Evolutionary conservation across 257 asterid genomes (phyloP), one percentile per base, ranked within the genome.

Genomic region (Rehmannia glutinosa): DNA sequence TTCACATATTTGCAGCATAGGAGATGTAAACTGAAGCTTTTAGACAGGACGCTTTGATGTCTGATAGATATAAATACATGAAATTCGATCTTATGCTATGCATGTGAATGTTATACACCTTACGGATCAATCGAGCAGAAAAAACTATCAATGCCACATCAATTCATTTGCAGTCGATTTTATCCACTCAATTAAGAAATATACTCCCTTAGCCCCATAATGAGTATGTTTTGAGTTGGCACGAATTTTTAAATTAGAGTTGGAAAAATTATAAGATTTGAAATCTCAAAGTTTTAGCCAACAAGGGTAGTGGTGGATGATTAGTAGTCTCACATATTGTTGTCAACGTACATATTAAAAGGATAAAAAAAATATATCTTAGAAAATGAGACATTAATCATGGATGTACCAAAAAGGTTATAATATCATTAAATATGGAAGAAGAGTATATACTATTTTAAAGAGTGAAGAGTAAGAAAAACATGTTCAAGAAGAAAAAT

Each of bases 161-260:
- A 70, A 50, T 38, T 35, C 64, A 61, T 70, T 62, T 75, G 72
- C 36, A 39, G n/a, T 38, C 70, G 21, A 39, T 38, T 38, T 42
- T 27, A 56, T 55, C 58, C 38, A 60, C 61, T 47, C 19, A 13
- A 23, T 47, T 27, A 33, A 16, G 28, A 61, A 16, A 6, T 16
- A 46, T 6, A 19, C 69, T 12, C 9, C 17, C 49, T 3, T 8
- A 5, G 64, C 16, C 62, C 30, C 13, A 47, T 19, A 33, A 24
- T 45, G 50, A 43, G n/a, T 30, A 21, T 6, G 17, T 3, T 27
- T 39, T 49, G 27, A 15, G 19, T n/a, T 15, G 9, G 41, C 64
- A 73, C 25, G n/a, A n/a, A n/a, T n/a, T n/a, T n/a, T n/a, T n/a
- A n/a, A n/a, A n/a, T n/a, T n/a, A n/a, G n/a, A n/a, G n/a, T n/a